Conservation (phyloP, 345 rosid species). For the Arabidopsis thaliana region TAIR10.1 NC_003076.8:690501-691000, state of each 20-base stretch:
- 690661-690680: conserved; percentile 21
- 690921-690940: conserved; percentile 31
- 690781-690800: conserved; percentile 26
- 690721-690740: not conserved
- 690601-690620: conserved; percentile 5
- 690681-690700: conserved; percentile 9
- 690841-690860: not conserved
- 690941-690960: conserved; percentile 47
- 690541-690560: no score
- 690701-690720: conserved; percentile 17
- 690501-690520: not conserved
- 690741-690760: not conserved
- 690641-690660: not conserved
- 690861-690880: not conserved
- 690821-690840: not conserved
- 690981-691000: conserved; percentile 48
- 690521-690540: not conserved
- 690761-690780: conserved; percentile 14
- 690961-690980: conserved; percentile 46
- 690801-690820: conserved; percentile 26
- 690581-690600: not conserved
- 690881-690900: conserved; percentile 9
- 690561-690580: not conserved
- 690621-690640: not conserved
- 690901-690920: conserved; percentile 3